Conservation (phyloP, 345 rosid genomes). For the Abelmoschus esculentus region DNA sequence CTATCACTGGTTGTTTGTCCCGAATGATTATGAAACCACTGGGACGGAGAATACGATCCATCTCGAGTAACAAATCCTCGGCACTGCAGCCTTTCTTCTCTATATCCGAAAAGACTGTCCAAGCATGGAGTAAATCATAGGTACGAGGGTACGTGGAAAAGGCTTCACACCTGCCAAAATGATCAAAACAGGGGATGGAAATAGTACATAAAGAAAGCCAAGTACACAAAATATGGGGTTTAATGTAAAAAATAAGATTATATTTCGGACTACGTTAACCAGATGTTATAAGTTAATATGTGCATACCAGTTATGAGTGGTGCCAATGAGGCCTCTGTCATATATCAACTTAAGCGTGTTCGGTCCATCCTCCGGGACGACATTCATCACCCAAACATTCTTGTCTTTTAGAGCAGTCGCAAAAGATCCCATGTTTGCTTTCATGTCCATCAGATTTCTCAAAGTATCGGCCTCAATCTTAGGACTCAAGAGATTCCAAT, state of each 20-base stretch:
- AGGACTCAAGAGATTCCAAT: slow-evolving; percentile 73
- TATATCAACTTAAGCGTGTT: slow-evolving; percentile 75
- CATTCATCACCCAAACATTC: slow-evolving; percentile 95
- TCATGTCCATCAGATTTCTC: slow-evolving; percentile 98
- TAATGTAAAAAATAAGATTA: neutral
- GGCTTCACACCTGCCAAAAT: slow-evolving; percentile 73
- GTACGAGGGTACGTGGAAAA: slow-evolving; percentile 89
- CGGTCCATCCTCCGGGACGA: slow-evolving; percentile 67
- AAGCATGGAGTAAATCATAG: slow-evolving; percentile 79
- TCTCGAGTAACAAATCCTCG: slow-evolving; percentile 78
- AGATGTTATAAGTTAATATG: neutral
- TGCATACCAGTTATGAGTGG: slow-evolving; percentile 71
- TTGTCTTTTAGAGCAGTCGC: slow-evolving; percentile 76
- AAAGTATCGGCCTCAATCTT: slow-evolving; percentile 58
- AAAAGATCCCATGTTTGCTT: slow-evolving; percentile 86
- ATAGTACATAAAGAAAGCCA: neutral
- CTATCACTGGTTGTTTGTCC: slow-evolving; percentile 57
- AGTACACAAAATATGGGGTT: neutral
- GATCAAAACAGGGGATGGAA: slow-evolving; percentile 4
- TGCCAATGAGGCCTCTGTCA: slow-evolving; percentile 80
- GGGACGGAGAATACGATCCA: slow-evolving; percentile 93
- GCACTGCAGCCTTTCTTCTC: slow-evolving; percentile 68
- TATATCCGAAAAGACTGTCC: slow-evolving; percentile 58
- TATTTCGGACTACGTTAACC: neutral
- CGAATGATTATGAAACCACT: slow-evolving; percentile 66